Evolutionary conservation across 164 flowering plant species (phyloP).

Genomic region (Nelumbo lutea): DNA sequence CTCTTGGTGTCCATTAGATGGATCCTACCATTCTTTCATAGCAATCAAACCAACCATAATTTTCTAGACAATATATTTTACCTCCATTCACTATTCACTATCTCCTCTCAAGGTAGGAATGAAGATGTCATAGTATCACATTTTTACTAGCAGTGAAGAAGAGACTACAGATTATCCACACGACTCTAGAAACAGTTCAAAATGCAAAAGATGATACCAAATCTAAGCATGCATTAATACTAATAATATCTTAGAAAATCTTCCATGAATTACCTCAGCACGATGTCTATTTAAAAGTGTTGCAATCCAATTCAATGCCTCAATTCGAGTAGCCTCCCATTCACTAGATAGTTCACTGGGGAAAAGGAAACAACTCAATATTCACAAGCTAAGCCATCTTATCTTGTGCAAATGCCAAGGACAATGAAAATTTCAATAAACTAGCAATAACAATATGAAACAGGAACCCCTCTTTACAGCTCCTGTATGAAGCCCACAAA

Average conservation of each 20-base stretch:
- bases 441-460: not conserved
- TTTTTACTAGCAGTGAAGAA: no score
- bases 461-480: not conserved
- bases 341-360: conserved; percentile 77
- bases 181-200: no score
- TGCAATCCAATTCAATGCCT: conserved; percentile 89
- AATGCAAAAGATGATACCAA: no score
- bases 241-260: not conserved
- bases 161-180: no score
- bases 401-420: not conserved
- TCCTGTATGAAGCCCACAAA: conserved; percentile 10
- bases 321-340: conserved; percentile 90
- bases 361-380: conserved; percentile 6
- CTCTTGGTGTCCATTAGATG: no score
- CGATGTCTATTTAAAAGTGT: conserved; percentile 76
- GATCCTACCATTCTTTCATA: no score
- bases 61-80: no score
- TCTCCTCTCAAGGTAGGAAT: no score
- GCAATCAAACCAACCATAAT: no score
- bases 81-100: no score
- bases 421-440: conserved; percentile 2
- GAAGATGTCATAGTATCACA: no score
- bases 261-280: conserved; percentile 48
- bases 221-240: no score
- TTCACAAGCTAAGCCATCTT: conserved; percentile 8